phyloP scores from a whole-genome alignment of 2,329 filamentous ascomycete genomes.

The Celoporthe dispersa region DNA sequence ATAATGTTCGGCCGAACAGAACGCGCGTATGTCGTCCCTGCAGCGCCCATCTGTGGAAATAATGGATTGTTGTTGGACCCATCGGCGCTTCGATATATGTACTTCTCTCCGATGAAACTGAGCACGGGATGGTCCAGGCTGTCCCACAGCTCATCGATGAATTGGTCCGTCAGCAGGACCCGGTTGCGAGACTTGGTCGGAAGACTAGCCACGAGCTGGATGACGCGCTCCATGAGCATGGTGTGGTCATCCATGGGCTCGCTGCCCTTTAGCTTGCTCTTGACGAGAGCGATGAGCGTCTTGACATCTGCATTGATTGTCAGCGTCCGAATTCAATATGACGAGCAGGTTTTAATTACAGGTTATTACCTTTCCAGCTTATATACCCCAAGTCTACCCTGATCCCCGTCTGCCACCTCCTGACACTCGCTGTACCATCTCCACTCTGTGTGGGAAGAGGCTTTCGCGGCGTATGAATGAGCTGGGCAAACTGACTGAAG shows the following conservation, averaged over 20 bases:
- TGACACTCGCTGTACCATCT: conserved; percentile 61
- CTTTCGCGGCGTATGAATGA: conserved; percentile 55
- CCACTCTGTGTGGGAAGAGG: conserved; percentile 67
- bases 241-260: conserved; percentile 73
- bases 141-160: conserved; percentile 73
- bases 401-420: conserved; percentile 55
- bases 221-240: conserved; percentile 75
- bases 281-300: conserved; percentile 65
- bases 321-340: background rate
- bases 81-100: conserved; percentile 69
- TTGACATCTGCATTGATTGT: conserved; percentile 56
- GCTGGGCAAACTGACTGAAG: conserved; percentile 41
- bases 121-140: conserved; percentile 74
- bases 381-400: conserved; percentile 63
- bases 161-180: conserved; percentile 66
- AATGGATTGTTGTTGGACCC: conserved; percentile 74
- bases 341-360: background rate
- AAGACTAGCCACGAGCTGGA: conserved; percentile 70
- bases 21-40: conserved; percentile 69
- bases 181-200: conserved; percentile 66
- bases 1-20: conserved; percentile 63
- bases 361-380: conserved; percentile 46
- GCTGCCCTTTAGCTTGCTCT: conserved; percentile 65
- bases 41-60: conserved; percentile 68
- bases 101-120: conserved; percentile 65